These are phyloP conservation scores for Berkeleyomyces basicola DNA, from an alignment of 2,329 filamentous ascomycete genomes.

Conservation along the genomic window DNA sequence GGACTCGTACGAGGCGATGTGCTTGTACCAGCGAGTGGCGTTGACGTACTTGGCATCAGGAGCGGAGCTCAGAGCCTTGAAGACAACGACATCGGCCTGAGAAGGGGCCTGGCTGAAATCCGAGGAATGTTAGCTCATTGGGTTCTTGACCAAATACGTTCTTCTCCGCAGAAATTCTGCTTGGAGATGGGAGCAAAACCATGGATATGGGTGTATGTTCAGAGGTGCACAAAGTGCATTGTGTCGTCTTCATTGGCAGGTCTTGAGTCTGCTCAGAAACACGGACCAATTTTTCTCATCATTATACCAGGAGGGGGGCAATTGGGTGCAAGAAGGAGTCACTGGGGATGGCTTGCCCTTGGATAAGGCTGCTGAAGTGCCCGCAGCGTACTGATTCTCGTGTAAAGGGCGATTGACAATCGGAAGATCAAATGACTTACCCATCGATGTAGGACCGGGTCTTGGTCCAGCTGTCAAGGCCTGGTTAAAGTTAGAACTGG, in stretches of 20 bases:
- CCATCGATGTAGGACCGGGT: conserved; percentile 70
- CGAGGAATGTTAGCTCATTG: conserved; percentile 10
- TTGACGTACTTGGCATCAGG: conserved; percentile 85
- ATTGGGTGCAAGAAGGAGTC: not conserved
- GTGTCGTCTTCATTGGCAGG: conserved; percentile 64
- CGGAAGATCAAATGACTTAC: conserved; percentile 35
- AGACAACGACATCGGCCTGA: conserved; percentile 91
- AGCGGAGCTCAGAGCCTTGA: conserved; percentile 66
- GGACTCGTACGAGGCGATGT: conserved; percentile 81
- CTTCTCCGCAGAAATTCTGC: not conserved
- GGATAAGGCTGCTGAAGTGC: not conserved
- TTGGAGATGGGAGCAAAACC: not conserved
- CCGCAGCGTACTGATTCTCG: not conserved
- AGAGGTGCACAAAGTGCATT: conserved; percentile 57
- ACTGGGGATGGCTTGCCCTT: not conserved
- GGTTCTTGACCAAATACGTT: not conserved
- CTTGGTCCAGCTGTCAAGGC: conserved; percentile 56
- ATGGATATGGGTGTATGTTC: conserved; percentile 27
- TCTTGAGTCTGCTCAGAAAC: conserved; percentile 92
- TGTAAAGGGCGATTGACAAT: not conserved
- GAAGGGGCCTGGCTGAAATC: conserved; percentile 43
- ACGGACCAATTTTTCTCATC: conserved; percentile 91
- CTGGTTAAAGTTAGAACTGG: conserved; percentile 23
- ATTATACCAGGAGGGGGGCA: conserved; percentile 10
- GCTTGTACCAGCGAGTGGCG: conserved; percentile 97